Base-by-base conservation (phyloP, 768 basidiomycete genomes). In the Chlorophyllum brunneum region DNA sequence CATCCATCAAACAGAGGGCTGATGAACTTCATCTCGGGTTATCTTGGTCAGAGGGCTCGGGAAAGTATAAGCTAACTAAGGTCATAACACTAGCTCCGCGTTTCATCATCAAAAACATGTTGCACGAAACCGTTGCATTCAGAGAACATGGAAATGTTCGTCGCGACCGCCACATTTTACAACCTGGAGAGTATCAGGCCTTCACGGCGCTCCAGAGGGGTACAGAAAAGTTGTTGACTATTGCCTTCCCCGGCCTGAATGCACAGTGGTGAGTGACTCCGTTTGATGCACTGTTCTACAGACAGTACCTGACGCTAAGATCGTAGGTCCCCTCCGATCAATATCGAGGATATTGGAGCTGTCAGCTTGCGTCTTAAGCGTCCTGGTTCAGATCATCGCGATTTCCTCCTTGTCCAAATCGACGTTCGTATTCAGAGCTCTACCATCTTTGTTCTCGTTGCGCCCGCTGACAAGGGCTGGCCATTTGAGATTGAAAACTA, bases 51-150 rank as follows among this genome's bases (percentile, higher is more conserved):
- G 94, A 95, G 67, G 97, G 95, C 1, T 72, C 86, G n/a, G 97
- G 97, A 30, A 98, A 97, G 74, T 98, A 98, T 67, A 98, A 98
- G 64, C 72, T 98, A 29, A 88, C 87, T 23, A 98, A 98, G 70
- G 86, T 98, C 58, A 85, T 99, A 58, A 95, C 90, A 0, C 71
- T 98, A 31, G 77, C 89, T 6, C 97, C 97, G 23, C 83, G 97
- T 40, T 98, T 94, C 73, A 71, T 98, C 56, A 67, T 98, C 59
- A 89, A 85, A 67, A 99, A 98, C 68, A 78, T 83, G 55, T 76
- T 93, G 31, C 56, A 73, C 4, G 80, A 81, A 44, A 62, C 82
- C 2, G 77, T 99, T 27, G 82, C 81, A 33, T 84, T 95, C 69
- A 83, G 97, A 41, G 93, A 98, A 66, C 86, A 94, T 59, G 88